Base-by-base conservation (phyloP, 129 eudicot species). In the Helichrysum umbraculigerum region DNA sequence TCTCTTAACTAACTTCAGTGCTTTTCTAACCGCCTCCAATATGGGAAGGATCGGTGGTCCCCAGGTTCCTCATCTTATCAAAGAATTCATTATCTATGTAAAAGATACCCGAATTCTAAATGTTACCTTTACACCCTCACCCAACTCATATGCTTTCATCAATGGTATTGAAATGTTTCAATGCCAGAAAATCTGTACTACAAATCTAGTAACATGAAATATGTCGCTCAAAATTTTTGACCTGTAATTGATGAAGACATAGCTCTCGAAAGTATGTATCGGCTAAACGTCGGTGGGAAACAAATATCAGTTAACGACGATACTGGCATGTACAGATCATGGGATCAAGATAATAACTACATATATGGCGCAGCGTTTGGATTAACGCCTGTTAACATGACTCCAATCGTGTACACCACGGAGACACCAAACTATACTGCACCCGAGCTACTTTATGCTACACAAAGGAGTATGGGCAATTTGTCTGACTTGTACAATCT, bases 101-200 rank as follows among this genome's bases (percentile, higher is more conserved):
- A 58, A 73, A 28, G 75, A 76, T 4, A 76, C 58, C 64, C 73
- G 51, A 32, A 11, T 1, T 17, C 83, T 89, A 44, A 79, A 61
- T 17, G 21, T 89, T 32, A 85, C 88, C 4, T 85, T 87, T 34
- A 35, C 75, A 21, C 91, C 96, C 10, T 72, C 66, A 28, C 76
- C 77, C 52, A 72, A 78, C 42, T 82, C 88, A 2, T 83, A 72
- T 9, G 89, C 91, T n/a, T 87, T 87, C 44, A 59, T 87, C 7
- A 87, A 87, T 16, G 92, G 88, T 29, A 87, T 85, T 47, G 96
- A 90, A 71, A 50, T 20, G 83, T 85, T 60, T 87, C 88, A 0
- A 62, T 81, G 47, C 96, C 96, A 0, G 77, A 68, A 66, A 66
- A 58, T 66, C 10, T 32, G 7, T 81, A 22, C 51, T 78, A 5